Evolutionary conservation across 2,329 filamentous ascomycete genomes (phyloP).

Genomic region (Falciphora oryzae): DNA sequence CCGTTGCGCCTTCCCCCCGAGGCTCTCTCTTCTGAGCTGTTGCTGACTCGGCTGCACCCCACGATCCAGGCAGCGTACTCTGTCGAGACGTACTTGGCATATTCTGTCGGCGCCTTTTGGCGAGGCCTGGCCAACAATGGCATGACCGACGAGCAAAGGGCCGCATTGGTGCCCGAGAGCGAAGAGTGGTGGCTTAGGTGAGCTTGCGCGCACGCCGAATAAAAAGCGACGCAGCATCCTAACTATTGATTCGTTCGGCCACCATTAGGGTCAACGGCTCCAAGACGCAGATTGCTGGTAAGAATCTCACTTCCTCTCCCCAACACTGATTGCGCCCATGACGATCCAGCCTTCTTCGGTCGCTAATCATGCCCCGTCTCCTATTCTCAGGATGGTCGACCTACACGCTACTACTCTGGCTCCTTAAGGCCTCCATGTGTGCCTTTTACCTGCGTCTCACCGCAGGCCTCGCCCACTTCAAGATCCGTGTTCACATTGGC

Average conservation of each 20-base stretch:
- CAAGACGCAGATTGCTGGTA: conserved; percentile 26
- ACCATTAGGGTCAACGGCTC: conserved; percentile 26
- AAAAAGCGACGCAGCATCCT: not conserved
- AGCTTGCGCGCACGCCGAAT: not conserved
- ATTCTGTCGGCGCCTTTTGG: conserved; percentile 22
- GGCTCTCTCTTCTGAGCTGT: not conserved
- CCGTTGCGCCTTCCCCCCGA: not conserved
- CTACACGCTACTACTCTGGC: conserved; percentile 22
- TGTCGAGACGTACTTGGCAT: conserved; percentile 24
- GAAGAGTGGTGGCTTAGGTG: conserved; percentile 25
- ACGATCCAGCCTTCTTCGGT: not conserved
- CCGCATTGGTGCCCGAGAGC: conserved; percentile 20
- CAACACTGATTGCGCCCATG: not conserved
- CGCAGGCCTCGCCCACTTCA: conserved; percentile 22
- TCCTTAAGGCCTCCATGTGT: conserved; percentile 24
- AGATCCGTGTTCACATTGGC: conserved; percentile 25
- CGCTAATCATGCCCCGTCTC: not conserved
- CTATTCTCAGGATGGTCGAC: conserved; percentile 18
- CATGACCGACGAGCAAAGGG: conserved; percentile 26
- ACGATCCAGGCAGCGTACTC: conserved; percentile 13
- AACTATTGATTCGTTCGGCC: not conserved
- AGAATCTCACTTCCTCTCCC: not conserved
- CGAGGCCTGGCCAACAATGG: conserved; percentile 27
- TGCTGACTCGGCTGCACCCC: not conserved
- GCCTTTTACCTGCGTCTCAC: conserved; percentile 26